Conservation (phyloP, 768 basidiomycete species). For the Agrocybe pediades region DNA sequence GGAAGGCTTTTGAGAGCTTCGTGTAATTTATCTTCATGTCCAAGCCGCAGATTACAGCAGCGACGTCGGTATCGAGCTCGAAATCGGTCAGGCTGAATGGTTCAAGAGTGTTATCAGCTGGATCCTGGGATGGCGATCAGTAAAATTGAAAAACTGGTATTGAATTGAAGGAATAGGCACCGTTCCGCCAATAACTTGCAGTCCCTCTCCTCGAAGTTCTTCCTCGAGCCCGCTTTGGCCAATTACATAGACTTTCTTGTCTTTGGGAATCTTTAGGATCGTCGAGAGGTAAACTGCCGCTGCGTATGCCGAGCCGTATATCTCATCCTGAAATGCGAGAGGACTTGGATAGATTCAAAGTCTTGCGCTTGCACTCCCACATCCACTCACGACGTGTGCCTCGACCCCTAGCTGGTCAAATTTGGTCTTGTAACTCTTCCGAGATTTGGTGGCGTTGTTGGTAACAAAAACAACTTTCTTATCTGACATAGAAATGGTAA, state of each 20-base stretch:
- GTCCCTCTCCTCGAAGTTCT: slow-evolving; percentile 87
- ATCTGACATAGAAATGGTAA: slow-evolving; percentile 40
- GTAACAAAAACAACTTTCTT: slow-evolving; percentile 92
- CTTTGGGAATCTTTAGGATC: slow-evolving; percentile 84
- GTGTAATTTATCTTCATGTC: slow-evolving; percentile 90
- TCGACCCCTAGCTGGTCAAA: slow-evolving; percentile 90
- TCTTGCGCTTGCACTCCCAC: slow-evolving; percentile 3
- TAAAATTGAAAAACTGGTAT: not conserved
- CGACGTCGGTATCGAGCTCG: slow-evolving; percentile 74
- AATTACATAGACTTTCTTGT: slow-evolving; percentile 95
- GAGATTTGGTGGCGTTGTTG: slow-evolving; percentile 95
- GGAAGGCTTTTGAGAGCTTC: slow-evolving; percentile 90
- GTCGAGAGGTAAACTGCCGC: slow-evolving; percentile 77
- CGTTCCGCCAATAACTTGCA: slow-evolving; percentile 80
- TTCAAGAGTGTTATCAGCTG: slow-evolving; percentile 75
- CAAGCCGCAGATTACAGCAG: slow-evolving; percentile 94
- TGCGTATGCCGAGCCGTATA: slow-evolving; percentile 91
- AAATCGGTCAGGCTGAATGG: slow-evolving; percentile 72
- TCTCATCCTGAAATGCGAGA: slow-evolving; percentile 71
- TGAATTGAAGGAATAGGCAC: slow-evolving; percentile 37
- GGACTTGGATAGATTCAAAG: not conserved
- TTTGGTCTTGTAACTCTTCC: slow-evolving; percentile 84
- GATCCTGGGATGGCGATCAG: slow-evolving; percentile 55
- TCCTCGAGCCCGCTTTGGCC: slow-evolving; percentile 92
- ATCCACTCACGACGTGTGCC: slow-evolving; percentile 71